Evolutionary conservation across 805 yeast genomes (phyloP).

Genomic region (Metschnikowia lochheadii): DNA sequence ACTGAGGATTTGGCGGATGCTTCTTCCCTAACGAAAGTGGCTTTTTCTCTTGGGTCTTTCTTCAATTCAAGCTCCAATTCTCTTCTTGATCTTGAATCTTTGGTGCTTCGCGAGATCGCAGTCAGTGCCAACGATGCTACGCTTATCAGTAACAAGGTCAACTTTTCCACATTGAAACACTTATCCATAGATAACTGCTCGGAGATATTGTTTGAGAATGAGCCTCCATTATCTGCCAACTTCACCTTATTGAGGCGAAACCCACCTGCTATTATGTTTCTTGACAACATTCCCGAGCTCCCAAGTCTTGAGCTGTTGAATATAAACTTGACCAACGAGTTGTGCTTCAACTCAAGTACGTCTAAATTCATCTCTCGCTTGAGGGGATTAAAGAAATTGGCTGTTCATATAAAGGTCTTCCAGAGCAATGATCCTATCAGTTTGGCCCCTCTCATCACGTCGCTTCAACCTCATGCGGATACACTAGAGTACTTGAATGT

Average conservation of each 20-base stretch:
- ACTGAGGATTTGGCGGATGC: conserved; percentile 3
- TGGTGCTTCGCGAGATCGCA: conserved; percentile 8
- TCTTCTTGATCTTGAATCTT: conserved; percentile 6
- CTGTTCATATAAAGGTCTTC: conserved; percentile 11
- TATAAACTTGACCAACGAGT: conserved; percentile 12
- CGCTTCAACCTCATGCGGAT: conserved; percentile 10
- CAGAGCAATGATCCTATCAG: conserved; percentile 5
- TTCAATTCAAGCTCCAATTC: neutral
- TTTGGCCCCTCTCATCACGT: conserved; percentile 10
- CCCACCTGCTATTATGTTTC: conserved; percentile 12
- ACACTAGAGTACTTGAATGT: conserved; percentile 11
- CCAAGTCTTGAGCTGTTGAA: conserved; percentile 9
- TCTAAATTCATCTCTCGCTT: conserved; percentile 6
- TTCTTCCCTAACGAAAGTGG: neutral
- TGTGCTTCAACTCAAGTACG: conserved; percentile 11
- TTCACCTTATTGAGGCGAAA: conserved; percentile 9
- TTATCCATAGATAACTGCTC: conserved; percentile 14
- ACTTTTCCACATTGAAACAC: conserved; percentile 4
- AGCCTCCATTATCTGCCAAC: neutral
- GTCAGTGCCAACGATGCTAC: conserved; percentile 12
- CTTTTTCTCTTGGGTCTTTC: conserved; percentile 2
- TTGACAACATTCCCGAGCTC: conserved; percentile 9
- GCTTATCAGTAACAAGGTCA: conserved; percentile 4
- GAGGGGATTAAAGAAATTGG: conserved; percentile 5
- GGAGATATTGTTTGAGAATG: conserved; percentile 6